Evolutionary conservation across 2,329 filamentous ascomycete genomes (phyloP).

Genomic region (Penicillium capsulatum): DNA sequence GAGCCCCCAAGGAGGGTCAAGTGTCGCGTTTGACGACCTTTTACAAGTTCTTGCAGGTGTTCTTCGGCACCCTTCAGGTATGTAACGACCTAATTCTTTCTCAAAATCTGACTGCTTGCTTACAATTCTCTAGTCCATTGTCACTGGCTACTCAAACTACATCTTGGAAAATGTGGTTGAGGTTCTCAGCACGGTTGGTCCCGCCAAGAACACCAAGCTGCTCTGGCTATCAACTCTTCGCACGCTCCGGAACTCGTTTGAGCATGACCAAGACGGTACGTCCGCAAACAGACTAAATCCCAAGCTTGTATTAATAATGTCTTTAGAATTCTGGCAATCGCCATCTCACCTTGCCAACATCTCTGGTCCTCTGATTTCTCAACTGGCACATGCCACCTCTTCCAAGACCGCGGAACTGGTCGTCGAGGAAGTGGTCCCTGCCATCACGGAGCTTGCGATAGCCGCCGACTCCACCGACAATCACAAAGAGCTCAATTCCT

Average conservation of each 20-base stretch:
- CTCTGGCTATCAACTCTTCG: slow-evolving; percentile 68
- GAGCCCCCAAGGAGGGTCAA: slow-evolving; percentile 57
- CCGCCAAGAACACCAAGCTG: slow-evolving; percentile 48
- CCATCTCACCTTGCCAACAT: slow-evolving; percentile 79
- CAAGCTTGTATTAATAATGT: not conserved
- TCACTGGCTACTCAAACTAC: slow-evolving; percentile 86
- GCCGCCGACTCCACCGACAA: slow-evolving; percentile 82
- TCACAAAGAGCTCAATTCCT: slow-evolving; percentile 80
- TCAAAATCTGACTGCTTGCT: not conserved
- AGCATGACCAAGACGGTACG: slow-evolving; percentile 77
- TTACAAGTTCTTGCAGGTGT: slow-evolving; percentile 72
- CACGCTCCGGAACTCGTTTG: slow-evolving; percentile 71
- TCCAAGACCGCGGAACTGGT: slow-evolving; percentile 45
- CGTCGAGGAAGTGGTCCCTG: slow-evolving; percentile 59
- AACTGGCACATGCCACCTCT: slow-evolving; percentile 52
- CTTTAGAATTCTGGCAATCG: slow-evolving; percentile 78
- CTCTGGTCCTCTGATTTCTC: slow-evolving; percentile 63
- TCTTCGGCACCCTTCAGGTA: slow-evolving; percentile 78
- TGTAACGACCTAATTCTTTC: slow-evolving; percentile 5
- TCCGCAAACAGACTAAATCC: not conserved
- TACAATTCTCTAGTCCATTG: slow-evolving; percentile 61
- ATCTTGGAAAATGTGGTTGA: slow-evolving; percentile 70
- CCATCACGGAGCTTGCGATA: slow-evolving; percentile 73
- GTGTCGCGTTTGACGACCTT: slow-evolving; percentile 66
- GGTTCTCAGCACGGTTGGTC: slow-evolving; percentile 49